These are phyloP conservation scores for Candida orba DNA, from an alignment of 805 yeast genomes.

Conservation along the genomic window DNA sequence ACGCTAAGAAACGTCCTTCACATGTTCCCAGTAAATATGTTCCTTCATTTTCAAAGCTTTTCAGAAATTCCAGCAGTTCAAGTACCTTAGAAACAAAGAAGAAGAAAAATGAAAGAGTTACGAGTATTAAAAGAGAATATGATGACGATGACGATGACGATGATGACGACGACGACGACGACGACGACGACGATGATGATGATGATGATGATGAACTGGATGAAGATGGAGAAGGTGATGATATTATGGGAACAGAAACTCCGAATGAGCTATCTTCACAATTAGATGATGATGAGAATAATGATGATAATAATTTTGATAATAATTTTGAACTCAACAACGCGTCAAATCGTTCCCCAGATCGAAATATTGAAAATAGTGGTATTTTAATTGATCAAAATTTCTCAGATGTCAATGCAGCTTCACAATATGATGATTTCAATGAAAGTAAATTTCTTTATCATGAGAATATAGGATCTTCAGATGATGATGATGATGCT, in stretches of 20 bases:
- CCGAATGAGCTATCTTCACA: conserved; percentile 3
- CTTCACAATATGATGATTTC: conserved; percentile 10
- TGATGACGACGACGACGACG: conserved; percentile 4
- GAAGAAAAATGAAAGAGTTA: too few species aligned
- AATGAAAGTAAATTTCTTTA: conserved; percentile 13
- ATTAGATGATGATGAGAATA: not conserved
- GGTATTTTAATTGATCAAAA: conserved; percentile 21
- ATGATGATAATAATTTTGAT: not conserved
- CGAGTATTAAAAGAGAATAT: not conserved
- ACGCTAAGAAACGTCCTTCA: not conserved
- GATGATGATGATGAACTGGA: conserved; percentile 8
- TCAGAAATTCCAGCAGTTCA: conserved; percentile 17
- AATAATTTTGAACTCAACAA: not conserved
- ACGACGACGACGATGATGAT: conserved; percentile 2
- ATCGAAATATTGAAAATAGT: conserved; percentile 5
- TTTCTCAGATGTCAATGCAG: conserved; percentile 19
- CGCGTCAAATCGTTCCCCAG: not conserved
- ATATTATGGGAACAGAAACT: not conserved
- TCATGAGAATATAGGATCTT: conserved; percentile 18
- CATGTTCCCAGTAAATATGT: conserved; percentile 11
- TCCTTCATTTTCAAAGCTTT: conserved; percentile 18
- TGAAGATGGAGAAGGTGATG: conserved; percentile 7
- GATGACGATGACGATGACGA: conserved; percentile 1
- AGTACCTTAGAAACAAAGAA: conserved; percentile 9
- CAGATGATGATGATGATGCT: conserved; percentile 23